Conservation (phyloP, 2,329 filamentous ascomycete genomes). For the Cercospora citrullina region DNA sequence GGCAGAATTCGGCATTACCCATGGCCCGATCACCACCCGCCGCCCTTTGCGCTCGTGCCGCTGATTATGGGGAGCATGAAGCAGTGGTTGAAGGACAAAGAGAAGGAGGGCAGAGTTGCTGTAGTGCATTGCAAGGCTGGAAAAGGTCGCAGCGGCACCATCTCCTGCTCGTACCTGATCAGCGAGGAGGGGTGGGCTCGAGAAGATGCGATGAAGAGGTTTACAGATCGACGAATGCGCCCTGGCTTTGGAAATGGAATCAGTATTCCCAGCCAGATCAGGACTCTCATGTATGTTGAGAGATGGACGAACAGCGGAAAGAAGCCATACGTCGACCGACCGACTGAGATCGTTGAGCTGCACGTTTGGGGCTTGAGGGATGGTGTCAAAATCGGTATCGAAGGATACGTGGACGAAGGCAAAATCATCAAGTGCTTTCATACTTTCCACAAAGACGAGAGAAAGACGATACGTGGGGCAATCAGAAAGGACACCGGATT, state of each 20-base stretch:
- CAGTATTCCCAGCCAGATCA: slow-evolving; percentile 86
- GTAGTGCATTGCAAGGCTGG: slow-evolving; percentile 98
- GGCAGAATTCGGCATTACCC: slow-evolving; percentile 85
- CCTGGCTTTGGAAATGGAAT: slow-evolving; percentile 85
- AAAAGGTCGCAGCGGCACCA: slow-evolving; percentile 88
- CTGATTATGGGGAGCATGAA: slow-evolving; percentile 90
- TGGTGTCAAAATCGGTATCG: slow-evolving; percentile 82
- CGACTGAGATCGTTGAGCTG: slow-evolving; percentile 82
- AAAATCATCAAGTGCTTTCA: slow-evolving; percentile 83
- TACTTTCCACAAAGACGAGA: slow-evolving; percentile 72
- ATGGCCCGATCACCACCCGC: slow-evolving; percentile 96
- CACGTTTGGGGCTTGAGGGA: slow-evolving; percentile 86
- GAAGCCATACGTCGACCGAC: slow-evolving; percentile 71
- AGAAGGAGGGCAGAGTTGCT: slow-evolving; percentile 62
- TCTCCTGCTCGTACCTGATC: slow-evolving; percentile 86
- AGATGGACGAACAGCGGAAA: slow-evolving; percentile 72
- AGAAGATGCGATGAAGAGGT: slow-evolving; percentile 63
- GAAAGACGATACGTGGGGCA: slow-evolving; percentile 63
- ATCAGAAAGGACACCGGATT: slow-evolving; percentile 45
- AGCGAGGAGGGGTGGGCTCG: slow-evolving; percentile 74
- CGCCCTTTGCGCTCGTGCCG: slow-evolving; percentile 85
- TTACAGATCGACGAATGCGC: slow-evolving; percentile 85
- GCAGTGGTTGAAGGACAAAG: slow-evolving; percentile 70
- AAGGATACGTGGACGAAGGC: slow-evolving; percentile 85
- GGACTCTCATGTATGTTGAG: slow-evolving; percentile 86